phyloP scores from a whole-genome alignment of 2,329 filamentous ascomycete genomes.

The Sphaerulina vaccinii region DNA sequence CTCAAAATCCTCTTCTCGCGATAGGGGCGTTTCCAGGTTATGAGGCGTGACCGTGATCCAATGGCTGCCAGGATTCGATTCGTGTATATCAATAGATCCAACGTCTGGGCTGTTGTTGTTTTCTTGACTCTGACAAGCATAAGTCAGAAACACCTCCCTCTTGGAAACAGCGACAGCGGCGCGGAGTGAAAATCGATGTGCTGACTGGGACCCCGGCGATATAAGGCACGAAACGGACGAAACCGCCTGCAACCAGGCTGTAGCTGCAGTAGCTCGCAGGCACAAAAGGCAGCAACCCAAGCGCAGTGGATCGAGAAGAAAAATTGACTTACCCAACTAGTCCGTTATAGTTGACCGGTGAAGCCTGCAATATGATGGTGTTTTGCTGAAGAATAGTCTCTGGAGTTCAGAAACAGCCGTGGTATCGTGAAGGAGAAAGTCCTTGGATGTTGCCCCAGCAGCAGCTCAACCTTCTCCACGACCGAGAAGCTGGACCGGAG shows the following conservation, averaged over 20 bases:
- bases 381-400: too few relatives aligned
- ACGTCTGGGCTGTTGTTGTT: neutral
- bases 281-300: conserved; percentile 7
- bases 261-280: conserved; percentile 9
- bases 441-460: neutral
- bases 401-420: neutral
- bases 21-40: neutral
- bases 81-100: conserved; percentile 6
- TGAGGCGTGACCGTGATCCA: neutral
- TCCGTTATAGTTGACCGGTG: neutral
- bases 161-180: conserved; percentile 3
- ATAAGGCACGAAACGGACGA: conserved; percentile 4
- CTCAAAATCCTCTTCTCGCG: conserved; percentile 11
- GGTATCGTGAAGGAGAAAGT: neutral
- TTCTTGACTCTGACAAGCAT: conserved; percentile 6
- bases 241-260: conserved; percentile 5
- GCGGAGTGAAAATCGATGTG: neutral
- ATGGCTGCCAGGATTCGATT: conserved; percentile 1
- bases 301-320: neutral
- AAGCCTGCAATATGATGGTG: neutral
- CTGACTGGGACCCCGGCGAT: neutral
- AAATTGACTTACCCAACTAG: neutral
- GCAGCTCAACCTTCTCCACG: neutral
- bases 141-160: neutral
- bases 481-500: neutral